Evolutionary conservation across 2,329 filamentous ascomycete species (phyloP).

Genomic region (Xylariaceae sp.): DNA sequence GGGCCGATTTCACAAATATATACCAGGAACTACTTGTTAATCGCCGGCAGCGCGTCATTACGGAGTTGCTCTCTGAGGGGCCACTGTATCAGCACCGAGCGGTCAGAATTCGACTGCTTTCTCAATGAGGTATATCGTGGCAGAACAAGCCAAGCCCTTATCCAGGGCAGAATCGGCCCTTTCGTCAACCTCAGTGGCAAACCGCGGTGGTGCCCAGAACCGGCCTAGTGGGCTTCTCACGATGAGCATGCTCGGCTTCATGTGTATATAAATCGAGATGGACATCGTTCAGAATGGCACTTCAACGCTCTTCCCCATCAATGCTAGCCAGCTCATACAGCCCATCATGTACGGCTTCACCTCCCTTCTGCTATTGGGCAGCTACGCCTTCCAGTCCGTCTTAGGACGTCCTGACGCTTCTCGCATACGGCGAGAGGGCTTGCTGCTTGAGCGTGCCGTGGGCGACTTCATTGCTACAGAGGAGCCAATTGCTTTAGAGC

Average conservation of each 20-base stretch:
- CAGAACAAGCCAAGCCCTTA: slow-evolving; percentile 1
- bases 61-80: neutral
- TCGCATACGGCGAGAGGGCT: slow-evolving; percentile 41
- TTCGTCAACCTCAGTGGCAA: slow-evolving; percentile 11
- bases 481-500: slow-evolving; percentile 55
- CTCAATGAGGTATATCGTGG: neutral
- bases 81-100: slow-evolving; percentile 2
- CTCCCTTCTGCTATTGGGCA: slow-evolving; percentile 57
- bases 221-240: slow-evolving; percentile 3
- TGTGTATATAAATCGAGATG: slow-evolving; percentile 38
- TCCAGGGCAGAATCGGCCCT: slow-evolving; percentile 24
- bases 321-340: slow-evolving; percentile 38
- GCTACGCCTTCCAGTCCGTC: slow-evolving; percentile 57
- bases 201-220: slow-evolving; percentile 1
- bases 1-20: slow-evolving; percentile 19
- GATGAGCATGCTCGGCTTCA: slow-evolving; percentile 6
- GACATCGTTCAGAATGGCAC: slow-evolving; percentile 30
- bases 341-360: slow-evolving; percentile 58
- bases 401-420: slow-evolving; percentile 51
- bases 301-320: slow-evolving; percentile 30
- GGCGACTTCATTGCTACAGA: slow-evolving; percentile 60
- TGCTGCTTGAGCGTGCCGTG: slow-evolving; percentile 54
- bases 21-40: neutral
- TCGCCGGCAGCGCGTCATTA: slow-evolving; percentile 1
- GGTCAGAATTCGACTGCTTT: neutral